Evolutionary conservation across 768 basidiomycete genomes (phyloP), one percentile per base, ranked within the genome.

Genomic region (Leccinum subtestaceum): DNA sequence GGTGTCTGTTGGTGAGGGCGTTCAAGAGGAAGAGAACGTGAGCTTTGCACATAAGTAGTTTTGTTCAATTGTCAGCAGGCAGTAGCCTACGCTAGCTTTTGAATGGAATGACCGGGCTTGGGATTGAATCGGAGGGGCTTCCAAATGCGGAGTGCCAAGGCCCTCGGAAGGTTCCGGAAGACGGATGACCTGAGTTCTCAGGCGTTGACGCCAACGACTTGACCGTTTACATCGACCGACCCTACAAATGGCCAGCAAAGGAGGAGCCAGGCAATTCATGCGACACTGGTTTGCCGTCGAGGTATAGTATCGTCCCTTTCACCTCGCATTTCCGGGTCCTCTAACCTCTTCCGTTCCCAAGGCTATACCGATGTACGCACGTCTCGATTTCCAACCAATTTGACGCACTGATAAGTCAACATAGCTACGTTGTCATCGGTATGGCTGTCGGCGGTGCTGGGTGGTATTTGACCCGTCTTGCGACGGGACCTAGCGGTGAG

Each of bases 401-500:
- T 48, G 46, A 15, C 34, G 25, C 40, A 60, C 62, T 72, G 21
- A 70, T n/a, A 8, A 50, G 48, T 43, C 59, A 8, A 36, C 31
- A 2, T 51, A 84, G 80, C 55, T 81, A 80, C 58, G 75, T 70
- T 60, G 74, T 86, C 66, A 76, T 84, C 38, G 83, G 83, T 48
- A 49, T 77, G 38, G 78, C 79, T 23, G 72, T 78, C 46, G 74
- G 71, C 55, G 89, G 89, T 63, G 89, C 88, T 56, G 64, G 71
- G 48, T 88, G 84, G 86, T 92, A 91, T 72, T 63, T 87, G 47
- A 76, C 73, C 64, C 85, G 87, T 54, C 80, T 92, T 49, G 86
- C 89, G 1, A 56, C 48, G 21, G 85, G 86, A 19, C 82, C 84
- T 27, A 72, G 66, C 25, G 76, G 85, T 86, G 63, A 68, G 80